Evolutionary conservation across 73 alveolate genomes (phyloP).

Genomic region (Paramecium pentaurelia): DNA sequence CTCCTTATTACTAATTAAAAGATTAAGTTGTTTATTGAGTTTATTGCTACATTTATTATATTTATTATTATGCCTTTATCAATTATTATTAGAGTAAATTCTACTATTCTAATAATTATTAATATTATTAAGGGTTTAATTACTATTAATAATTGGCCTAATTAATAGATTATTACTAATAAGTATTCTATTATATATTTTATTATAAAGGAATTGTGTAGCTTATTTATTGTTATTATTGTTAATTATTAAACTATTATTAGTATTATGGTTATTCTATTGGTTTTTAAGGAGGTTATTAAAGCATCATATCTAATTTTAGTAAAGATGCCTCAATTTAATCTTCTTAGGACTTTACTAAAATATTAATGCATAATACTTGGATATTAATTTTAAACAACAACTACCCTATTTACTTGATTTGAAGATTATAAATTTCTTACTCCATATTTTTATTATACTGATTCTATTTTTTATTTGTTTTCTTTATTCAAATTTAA

Average conservation of each 20-base stretch:
- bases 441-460: slow-evolving; percentile 16
- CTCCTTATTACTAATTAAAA: background rate
- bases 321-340: slow-evolving; percentile 46
- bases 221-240: background rate
- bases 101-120: background rate
- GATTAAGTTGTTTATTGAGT: background rate
- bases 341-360: slow-evolving; percentile 27
- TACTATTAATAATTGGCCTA: background rate
- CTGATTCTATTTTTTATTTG: background rate
- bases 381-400: background rate
- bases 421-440: background rate
- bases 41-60: background rate
- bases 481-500: background rate
- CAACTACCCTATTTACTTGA: background rate
- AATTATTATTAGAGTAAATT: background rate
- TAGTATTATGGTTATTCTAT: background rate
- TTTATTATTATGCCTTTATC: background rate
- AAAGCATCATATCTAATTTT: slow-evolving; percentile 29
- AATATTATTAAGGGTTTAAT: background rate
- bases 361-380: background rate
- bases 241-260: background rate
- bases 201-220: background rate
- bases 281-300: slow-evolving; percentile 21
- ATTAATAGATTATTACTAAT: background rate
- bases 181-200: background rate